Evolutionary conservation across 75 land plant genomes (phyloP).

Genomic region (Cupressus sempervirens): DNA sequence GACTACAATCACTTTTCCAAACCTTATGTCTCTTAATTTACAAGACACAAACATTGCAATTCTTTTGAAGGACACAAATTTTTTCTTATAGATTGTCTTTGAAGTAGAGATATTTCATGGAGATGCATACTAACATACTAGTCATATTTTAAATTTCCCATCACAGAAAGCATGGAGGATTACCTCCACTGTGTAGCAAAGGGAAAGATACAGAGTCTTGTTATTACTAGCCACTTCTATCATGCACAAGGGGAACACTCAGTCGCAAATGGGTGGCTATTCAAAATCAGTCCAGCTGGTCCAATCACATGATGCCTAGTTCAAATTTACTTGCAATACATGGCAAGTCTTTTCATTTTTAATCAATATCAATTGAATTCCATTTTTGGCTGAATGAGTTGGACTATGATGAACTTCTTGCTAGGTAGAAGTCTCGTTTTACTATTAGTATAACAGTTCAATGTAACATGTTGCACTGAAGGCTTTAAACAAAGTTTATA

Average conservation of each 20-base stretch:
- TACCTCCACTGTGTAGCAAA: slow-evolving; percentile 46
- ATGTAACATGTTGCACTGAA: neutral
- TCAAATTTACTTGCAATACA: slow-evolving; percentile 35
- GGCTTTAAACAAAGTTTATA: neutral
- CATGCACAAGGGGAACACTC: slow-evolving; percentile 55
- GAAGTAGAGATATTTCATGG: neutral
- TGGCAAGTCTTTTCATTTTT: too few relatives aligned
- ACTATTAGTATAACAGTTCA: neutral
- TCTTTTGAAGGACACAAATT: neutral
- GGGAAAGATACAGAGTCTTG: slow-evolving; percentile 62
- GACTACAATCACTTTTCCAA: too few relatives aligned
- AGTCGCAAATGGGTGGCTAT: slow-evolving; percentile 68
- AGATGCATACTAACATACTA: neutral
- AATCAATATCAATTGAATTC: too few relatives aligned
- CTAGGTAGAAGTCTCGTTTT: neutral
- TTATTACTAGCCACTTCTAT: slow-evolving; percentile 55
- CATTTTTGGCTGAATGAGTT: too few relatives aligned
- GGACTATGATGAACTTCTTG: too few relatives aligned
- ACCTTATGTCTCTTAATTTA: neutral
- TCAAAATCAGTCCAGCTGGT: slow-evolving; percentile 49
- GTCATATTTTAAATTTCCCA: neutral
- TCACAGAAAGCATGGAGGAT: too few relatives aligned
- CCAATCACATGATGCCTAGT: slow-evolving; percentile 39
- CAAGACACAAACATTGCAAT: neutral
- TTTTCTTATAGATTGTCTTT: neutral